Percentiles rank a stretch among this genome's conserved stretches.
These are phyloP conservation scores for Nannizzia gypsea DNA, from an alignment of 2,329 filamentous ascomycete species.

Conservation along the genomic window DNA sequence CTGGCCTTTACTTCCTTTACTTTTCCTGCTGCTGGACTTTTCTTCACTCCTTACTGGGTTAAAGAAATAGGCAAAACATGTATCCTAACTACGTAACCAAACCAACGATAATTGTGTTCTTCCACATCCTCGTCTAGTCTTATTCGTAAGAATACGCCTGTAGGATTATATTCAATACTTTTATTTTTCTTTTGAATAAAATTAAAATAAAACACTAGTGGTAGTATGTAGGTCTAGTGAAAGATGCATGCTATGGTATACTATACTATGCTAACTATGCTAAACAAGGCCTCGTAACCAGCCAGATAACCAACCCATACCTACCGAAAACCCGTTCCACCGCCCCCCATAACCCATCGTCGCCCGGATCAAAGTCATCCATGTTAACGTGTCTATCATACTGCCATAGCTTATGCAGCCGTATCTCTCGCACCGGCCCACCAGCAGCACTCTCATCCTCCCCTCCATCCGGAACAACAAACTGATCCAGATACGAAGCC, in stretches of 20 bases:
- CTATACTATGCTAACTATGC: too few species aligned
- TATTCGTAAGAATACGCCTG: too few species aligned
- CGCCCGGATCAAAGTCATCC: conserved; percentile 41
- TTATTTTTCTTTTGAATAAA: background rate
- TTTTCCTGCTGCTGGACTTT: background rate
- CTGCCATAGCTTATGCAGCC: conserved; percentile 32
- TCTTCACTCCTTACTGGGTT: background rate
- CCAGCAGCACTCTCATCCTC: background rate
- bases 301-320: conserved; percentile 40
- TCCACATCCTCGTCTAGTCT: too few species aligned
- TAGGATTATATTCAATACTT: too few species aligned
- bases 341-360: conserved; percentile 37
- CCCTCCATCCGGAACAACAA: conserved; percentile 14
- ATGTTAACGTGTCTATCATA: conserved; percentile 39
- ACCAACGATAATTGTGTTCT: too few species aligned
- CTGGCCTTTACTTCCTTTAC: too few species aligned
- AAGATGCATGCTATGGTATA: too few species aligned
- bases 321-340: conserved; percentile 36
- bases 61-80: background rate
- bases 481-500: conserved; percentile 32
- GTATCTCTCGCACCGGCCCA: background rate
- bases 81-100: background rate
- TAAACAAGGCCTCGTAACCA: conserved; percentile 20
- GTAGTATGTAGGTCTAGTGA: too few species aligned
- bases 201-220: background rate